Evolutionary conservation across 306 rosid species (phyloP).

Genomic region (Medicago ruthenica): DNA sequence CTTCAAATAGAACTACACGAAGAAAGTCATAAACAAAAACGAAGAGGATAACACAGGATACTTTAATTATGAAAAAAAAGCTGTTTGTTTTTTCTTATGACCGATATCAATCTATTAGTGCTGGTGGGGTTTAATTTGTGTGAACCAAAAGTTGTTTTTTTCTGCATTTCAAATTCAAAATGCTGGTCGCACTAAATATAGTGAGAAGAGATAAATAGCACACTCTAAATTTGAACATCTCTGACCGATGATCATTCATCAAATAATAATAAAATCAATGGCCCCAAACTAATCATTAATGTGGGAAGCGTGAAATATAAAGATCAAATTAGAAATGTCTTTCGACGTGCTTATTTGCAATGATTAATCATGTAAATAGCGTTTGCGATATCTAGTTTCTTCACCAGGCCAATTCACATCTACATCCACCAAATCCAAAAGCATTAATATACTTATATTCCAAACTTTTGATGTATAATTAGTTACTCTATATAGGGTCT

Average conservation of each 20-base stretch:
- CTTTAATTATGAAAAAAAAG: background rate
- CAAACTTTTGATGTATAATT: constrained; percentile 1
- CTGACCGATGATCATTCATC: constrained; percentile 35
- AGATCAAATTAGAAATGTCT: constrained; percentile 4
- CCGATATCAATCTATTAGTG: background rate
- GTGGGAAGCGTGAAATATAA: constrained; percentile 35
- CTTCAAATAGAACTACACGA: too few relatives aligned
- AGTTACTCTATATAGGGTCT: background rate
- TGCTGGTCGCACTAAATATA: constrained; percentile 47
- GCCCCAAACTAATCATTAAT: constrained; percentile 44
- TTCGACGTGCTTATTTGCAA: constrained; percentile 35
- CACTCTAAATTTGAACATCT: constrained; percentile 31
- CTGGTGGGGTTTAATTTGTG: constrained; percentile 39
- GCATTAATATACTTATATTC: constrained; percentile 1
- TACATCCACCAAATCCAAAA: constrained; percentile 35
- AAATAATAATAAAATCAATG: constrained; percentile 32
- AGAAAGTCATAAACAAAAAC: too few relatives aligned
- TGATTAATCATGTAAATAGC: constrained; percentile 19
- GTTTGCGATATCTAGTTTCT: constrained; percentile 28
- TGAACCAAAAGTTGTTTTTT: constrained; percentile 38
- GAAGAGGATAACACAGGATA: too few relatives aligned
- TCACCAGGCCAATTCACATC: constrained; percentile 34
- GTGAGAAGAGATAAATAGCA: constrained; percentile 41
- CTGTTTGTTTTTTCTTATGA: constrained; percentile 40
- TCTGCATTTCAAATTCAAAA: constrained; percentile 41